Conservation (phyloP, 2,329 filamentous ascomycete genomes). For the Paracoccidioides brasiliensis region DNA sequence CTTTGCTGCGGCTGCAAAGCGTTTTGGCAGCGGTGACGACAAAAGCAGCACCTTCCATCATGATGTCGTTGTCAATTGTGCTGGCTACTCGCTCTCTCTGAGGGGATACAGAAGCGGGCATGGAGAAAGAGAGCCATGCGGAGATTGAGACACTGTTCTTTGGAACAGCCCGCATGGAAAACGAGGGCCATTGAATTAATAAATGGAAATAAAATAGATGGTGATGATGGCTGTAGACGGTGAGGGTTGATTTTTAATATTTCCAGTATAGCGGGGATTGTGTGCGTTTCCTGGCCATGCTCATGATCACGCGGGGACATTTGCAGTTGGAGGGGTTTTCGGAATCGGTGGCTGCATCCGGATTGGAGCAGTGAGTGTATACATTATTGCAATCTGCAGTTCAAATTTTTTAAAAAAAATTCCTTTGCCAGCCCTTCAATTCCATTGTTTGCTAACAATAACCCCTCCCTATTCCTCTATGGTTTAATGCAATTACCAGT, state of each 20-base stretch:
- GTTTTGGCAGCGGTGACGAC: slow-evolving; percentile 27
- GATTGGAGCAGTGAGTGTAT: slow-evolving; percentile 31
- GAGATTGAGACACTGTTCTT: slow-evolving; percentile 51
- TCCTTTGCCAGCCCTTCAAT: too few relatives aligned
- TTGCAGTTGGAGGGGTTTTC: slow-evolving; percentile 36
- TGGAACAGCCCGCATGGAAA: slow-evolving; percentile 42
- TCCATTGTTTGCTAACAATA: too few relatives aligned
- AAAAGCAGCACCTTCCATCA: slow-evolving; percentile 49
- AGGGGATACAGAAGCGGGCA: slow-evolving; percentile 41
- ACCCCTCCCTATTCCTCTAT: too few relatives aligned
- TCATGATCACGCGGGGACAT: slow-evolving; percentile 33
- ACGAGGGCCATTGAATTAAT: slow-evolving; percentile 14
- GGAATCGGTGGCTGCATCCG: slow-evolving; percentile 31
- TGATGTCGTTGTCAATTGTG: too few relatives aligned
- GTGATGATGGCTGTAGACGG: slow-evolving; percentile 11
- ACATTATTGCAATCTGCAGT: not conserved
- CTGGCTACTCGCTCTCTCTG: slow-evolving; percentile 41
- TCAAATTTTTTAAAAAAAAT: too few relatives aligned
- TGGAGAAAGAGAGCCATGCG: slow-evolving; percentile 35
- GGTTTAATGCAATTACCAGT: not conserved
- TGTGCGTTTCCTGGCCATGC: slow-evolving; percentile 23
- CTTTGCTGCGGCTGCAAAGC: slow-evolving; percentile 29
- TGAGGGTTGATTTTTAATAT: slow-evolving; percentile 45
- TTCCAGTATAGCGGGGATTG: slow-evolving; percentile 40
- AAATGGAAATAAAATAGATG: slow-evolving; percentile 14